phyloP scores from a whole-genome alignment of 345 rosid genomes.

The Murraya koenigii region DNA sequence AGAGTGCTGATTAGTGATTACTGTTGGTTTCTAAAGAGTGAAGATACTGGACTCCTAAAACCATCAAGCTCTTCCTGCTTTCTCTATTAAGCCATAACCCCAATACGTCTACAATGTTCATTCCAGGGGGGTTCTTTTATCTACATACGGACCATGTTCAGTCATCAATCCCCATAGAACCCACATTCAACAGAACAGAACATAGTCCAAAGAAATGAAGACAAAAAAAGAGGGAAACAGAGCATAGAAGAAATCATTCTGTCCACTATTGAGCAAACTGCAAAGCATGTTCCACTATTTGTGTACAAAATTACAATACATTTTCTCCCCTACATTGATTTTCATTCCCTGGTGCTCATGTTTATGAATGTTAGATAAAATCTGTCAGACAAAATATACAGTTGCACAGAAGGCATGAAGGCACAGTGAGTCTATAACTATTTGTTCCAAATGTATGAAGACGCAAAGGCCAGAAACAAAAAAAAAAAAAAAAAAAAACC shows the following conservation, averaged over 20 bases:
- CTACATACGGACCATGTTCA: not conserved
- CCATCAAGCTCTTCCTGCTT: not conserved
- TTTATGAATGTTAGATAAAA: not conserved
- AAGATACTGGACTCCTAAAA: not conserved
- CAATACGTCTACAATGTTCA: not conserved
- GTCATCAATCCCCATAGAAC: not conserved
- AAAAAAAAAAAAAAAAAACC: no score
- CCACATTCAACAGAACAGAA: not conserved
- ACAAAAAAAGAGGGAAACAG: not conserved
- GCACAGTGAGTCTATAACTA: not conserved
- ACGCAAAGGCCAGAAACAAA: no score
- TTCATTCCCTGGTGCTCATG: not conserved
- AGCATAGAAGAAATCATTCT: not conserved
- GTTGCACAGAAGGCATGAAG: not conserved
- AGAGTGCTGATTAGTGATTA: not conserved
- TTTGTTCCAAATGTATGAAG: not conserved
- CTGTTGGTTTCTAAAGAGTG: not conserved
- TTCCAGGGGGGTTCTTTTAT: not conserved
- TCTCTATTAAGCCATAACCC: not conserved
- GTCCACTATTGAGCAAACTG: not conserved
- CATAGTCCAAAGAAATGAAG: not conserved
- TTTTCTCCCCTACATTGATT: not conserved
- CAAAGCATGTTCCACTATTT: not conserved
- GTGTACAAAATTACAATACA: not conserved
- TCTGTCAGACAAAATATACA: not conserved